These are phyloP conservation scores for Phytophthora constricta DNA, from an alignment of 352 stramenopile genomes.

Conservation along the genomic window DNA sequence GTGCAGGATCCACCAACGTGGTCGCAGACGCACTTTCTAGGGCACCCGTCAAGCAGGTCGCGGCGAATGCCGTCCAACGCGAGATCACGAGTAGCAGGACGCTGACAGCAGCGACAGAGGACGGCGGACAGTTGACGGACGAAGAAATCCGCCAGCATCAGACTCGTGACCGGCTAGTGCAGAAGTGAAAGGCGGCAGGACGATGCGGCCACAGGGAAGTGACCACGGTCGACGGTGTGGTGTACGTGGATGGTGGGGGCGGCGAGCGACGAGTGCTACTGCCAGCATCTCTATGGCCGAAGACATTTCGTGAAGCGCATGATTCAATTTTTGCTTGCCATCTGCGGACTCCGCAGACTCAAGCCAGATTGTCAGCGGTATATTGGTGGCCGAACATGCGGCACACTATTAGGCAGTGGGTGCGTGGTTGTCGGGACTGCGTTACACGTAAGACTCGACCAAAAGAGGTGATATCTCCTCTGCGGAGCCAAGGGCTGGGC, in stretches of 20 bases:
- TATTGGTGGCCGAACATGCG: constrained; percentile 19
- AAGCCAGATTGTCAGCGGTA: background rate
- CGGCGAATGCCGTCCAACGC: no score
- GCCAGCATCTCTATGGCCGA: constrained; percentile 12
- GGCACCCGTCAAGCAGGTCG: background rate
- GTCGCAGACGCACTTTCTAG: constrained; percentile 26
- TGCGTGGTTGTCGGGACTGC: background rate
- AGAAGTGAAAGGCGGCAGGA: background rate
- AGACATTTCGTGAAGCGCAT: constrained; percentile 13
- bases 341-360: constrained; percentile 16
- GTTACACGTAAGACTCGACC: background rate
- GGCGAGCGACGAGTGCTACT: constrained; percentile 12
- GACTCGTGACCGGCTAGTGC: background rate
- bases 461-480: background rate
- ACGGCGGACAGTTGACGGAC: constrained; percentile 18
- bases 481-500: background rate
- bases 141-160: constrained; percentile 1
- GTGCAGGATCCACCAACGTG: constrained; percentile 7
- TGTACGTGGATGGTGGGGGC: background rate
- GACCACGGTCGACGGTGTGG: background rate
- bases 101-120: no score
- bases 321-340: constrained; percentile 23
- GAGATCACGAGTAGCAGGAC: no score
- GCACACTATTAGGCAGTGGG: background rate
- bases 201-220: no score